Base-by-base conservation (phyloP, 2,329 filamentous ascomycete species). In the Dothideomycetes sp. region DNA sequence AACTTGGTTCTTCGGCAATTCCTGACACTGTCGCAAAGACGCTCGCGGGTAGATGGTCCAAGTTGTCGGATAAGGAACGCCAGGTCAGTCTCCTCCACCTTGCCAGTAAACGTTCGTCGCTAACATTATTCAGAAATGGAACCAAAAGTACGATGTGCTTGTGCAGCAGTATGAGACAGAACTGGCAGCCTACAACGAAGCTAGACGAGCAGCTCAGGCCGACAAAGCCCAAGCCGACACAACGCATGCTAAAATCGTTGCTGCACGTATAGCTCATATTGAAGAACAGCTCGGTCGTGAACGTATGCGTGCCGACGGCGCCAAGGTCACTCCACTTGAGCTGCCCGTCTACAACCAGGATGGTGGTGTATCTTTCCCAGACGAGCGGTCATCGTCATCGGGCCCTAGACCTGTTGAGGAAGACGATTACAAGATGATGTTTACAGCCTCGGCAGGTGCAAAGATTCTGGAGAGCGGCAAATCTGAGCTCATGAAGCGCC, bases 391-490 rank as follows among this genome's bases (percentile, higher is more conserved):
- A 5, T 18, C 42, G 12, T 18, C 35, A 17, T 33, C 34, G 15
- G 41, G 34, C 15, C 23, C 46, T 47, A 37, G 43, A 16, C 47
- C 50, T 3, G 44, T 49, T 12, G 61, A 61, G 52, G 58, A 55
- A 53, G 64, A 64, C 45, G 67, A 70, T 53, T 67, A 67, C 53
- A 65, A 66, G 52, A 66, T 70, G 55, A 63, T 63, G 27, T 69
- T 68, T 46, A 64, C 64, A 47, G 67, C 67, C 25, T 62, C 63
- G 31, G 65, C 67, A 41, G 68, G 68, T 30, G 61, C 63, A 27
- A 62, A 64, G 48, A 69, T 70, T 42, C 59, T 71, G 28, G 65
- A 68, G 40, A 63, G 60, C 50, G 68, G 68, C 41, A 71, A 71
- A 49, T 62, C 65, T 41, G 67, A 70, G 51, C 55, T 71, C 18